Percentiles rank a stretch among this genome's conserved stretches.
Conservation (phyloP, 2,329 filamentous ascomycete genomes). For the Aspergillus novofumigatus region DNA sequence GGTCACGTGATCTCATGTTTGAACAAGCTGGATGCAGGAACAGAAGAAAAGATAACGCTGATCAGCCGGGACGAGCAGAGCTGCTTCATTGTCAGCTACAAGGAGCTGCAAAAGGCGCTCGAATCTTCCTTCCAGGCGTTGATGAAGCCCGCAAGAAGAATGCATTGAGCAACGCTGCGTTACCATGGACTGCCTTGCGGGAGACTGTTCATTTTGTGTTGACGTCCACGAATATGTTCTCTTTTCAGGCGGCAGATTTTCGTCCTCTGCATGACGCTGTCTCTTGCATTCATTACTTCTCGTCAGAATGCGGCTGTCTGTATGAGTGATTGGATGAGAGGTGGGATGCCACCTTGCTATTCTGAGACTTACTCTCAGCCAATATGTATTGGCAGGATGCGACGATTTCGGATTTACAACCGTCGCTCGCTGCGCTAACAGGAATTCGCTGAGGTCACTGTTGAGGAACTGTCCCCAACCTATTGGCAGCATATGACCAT, state of each 20-base stretch:
- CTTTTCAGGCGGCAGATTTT: not conserved
- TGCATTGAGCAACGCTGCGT: conserved; percentile 22
- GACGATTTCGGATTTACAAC: not conserved
- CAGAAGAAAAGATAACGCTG: conserved; percentile 78
- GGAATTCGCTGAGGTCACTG: not conserved
- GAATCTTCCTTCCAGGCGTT: conserved; percentile 60
- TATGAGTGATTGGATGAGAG: not conserved
- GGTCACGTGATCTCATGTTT: conserved; percentile 82
- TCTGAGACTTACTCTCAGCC: not conserved
- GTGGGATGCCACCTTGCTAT: not conserved
- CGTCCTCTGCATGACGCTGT: not conserved
- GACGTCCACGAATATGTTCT: not conserved
- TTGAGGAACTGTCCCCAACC: not conserved
- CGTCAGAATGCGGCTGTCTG: not conserved
- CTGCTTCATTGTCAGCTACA: conserved; percentile 82
- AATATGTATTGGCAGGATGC: not conserved
- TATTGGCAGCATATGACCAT: not conserved
- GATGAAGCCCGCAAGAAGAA: conserved; percentile 39
- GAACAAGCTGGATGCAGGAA: conserved; percentile 88
- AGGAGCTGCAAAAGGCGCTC: conserved; percentile 70
- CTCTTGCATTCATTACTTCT: not conserved
- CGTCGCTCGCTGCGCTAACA: not conserved
- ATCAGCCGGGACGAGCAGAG: conserved; percentile 88
- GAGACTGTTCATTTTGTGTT: conserved; percentile 3
- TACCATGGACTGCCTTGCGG: not conserved